Base-by-base conservation (phyloP, 306 rosid species). In the Crotalaria pallida region DNA sequence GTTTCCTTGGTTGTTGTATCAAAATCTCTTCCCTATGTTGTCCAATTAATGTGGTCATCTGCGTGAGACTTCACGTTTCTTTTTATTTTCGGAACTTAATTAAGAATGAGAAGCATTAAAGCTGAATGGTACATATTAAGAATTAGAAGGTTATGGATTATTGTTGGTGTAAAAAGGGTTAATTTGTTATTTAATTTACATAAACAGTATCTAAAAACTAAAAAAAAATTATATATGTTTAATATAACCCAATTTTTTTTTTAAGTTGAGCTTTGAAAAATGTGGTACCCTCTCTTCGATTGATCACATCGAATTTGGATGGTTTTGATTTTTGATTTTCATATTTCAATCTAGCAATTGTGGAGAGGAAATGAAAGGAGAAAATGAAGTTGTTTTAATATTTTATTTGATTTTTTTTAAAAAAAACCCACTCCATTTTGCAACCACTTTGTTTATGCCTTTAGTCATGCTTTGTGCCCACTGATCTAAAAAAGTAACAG, bases 401-500 rank as follows among this genome's bases (percentile, higher is more conserved):
- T 0, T n/a, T n/a, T n/a, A n/a, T n/a, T n/a, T n/a, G n/a, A n/a
- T n/a, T n/a, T 33, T 6, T 33, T 33, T 34, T 34, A n/a, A n/a
- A n/a, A n/a, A n/a, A 0, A 38, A 40, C 22, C 21, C 29, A 41
- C 6, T 21, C n/a, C 21, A 62, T 41, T 62, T 60, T 62, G n/a
- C 13, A 38, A 40, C 3, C 5, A 27, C n/a, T n/a, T n/a, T n/a
- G n/a, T n/a, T n/a, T n/a, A 64, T 16, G 12, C 15, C 8, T 58
- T 3, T 49, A 26, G 71, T 16, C 40, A 24, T 43, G 57, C 6
- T 31, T n/a, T 73, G 34, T 79, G 72, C 55, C 61, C 43, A 41
- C 36, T 15, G 60, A n/a, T n/a, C n/a, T n/a, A n/a, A 79, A 73
- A 79, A 67, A 40, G 76, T 67, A 67, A 79, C 76, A 79, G 31